phyloP scores from a whole-genome alignment of 495 filamentous ascomycete genomes.

The Tuber umbilicatum region DNA sequence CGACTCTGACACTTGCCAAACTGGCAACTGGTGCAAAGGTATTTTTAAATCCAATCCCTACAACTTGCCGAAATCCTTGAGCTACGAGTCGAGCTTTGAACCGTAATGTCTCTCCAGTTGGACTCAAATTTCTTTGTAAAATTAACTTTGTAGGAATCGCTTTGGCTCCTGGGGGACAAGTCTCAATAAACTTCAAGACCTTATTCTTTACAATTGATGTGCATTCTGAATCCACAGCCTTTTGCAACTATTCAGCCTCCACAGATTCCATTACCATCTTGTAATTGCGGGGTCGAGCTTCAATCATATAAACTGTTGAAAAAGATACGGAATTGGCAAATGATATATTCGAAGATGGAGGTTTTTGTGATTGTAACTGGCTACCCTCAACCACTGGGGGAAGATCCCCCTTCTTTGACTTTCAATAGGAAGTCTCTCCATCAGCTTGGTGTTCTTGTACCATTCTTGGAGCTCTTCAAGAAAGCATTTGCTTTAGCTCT shows the following conservation, averaged over 20 bases:
- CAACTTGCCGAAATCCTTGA: too few relatives aligned
- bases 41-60: too few relatives aligned
- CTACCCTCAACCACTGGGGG: too few relatives aligned
- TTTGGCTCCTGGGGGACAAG: accelerated
- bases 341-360: not conserved
- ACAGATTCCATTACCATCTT: not conserved
- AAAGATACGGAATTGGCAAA: too few relatives aligned
- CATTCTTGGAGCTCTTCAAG: too few relatives aligned
- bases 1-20: too few relatives aligned
- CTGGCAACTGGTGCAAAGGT: too few relatives aligned
- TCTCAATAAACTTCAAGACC: not conserved
- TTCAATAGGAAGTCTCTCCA: too few relatives aligned
- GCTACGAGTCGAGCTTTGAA: not conserved
- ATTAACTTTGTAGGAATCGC: not conserved
- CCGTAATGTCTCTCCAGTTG: not conserved
- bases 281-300: not conserved
- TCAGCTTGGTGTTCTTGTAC: too few relatives aligned
- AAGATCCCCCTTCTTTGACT: not conserved
- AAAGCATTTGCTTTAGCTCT: too few relatives aligned
- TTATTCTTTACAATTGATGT: not conserved
- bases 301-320: not conserved
- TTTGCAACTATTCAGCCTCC: not conserved
- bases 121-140: not conserved
- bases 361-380: too few relatives aligned
- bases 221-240: not conserved